Base-by-base conservation (phyloP, 176 grass and related monocot genomes). In the Ampelocalamus luodianensis region DNA sequence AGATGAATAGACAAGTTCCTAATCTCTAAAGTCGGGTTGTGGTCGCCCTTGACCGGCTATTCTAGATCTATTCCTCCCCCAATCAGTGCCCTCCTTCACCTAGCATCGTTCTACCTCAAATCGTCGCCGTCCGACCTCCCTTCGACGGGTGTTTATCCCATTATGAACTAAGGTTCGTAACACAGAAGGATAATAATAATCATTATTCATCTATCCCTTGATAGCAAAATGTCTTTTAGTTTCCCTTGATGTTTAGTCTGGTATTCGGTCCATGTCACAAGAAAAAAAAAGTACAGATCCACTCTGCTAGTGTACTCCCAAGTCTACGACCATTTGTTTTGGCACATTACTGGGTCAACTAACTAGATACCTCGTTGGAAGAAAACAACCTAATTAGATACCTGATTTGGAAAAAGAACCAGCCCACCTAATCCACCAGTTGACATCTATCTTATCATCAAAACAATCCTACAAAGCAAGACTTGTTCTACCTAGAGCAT, bases 381-480 rank as follows among this genome's bases (percentile, higher is more conserved):
- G 32, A 68, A 77, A 59, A n/a, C 8, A 85, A 77, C 18, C 3
- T 36, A 49, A 82, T 48, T 23, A 88, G 24, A 66, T 65, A 59
- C 0, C 13, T 53, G 45, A 36, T 72, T 44, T 24, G 34, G 36
- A 72, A 45, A 88, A 74, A 8, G 24, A 84, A 72, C 26, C 48
- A 78, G n/a, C 66, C 46, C 72, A 90, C 72, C 83, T 72, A 81
- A 85, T 71, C 23, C 13, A 81, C 34, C 6, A 44, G 54, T 37
- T 77, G 78, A 1, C 54, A 77, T 86, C 40, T 81, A 75, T 76
- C 72, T 29, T 51, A 50, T 82, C 71, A 85, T 45, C 54, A 75
- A 61, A 79, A 81, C 8, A 59, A 84, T 46, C 11, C 40, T 68
- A 76, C 32, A 85, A 46, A 72, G 44, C 65, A 82, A 77, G 12